Evolutionary conservation across 169 alveolate genomes (phyloP).

Genomic region (Eimeria acervulina): DNA sequence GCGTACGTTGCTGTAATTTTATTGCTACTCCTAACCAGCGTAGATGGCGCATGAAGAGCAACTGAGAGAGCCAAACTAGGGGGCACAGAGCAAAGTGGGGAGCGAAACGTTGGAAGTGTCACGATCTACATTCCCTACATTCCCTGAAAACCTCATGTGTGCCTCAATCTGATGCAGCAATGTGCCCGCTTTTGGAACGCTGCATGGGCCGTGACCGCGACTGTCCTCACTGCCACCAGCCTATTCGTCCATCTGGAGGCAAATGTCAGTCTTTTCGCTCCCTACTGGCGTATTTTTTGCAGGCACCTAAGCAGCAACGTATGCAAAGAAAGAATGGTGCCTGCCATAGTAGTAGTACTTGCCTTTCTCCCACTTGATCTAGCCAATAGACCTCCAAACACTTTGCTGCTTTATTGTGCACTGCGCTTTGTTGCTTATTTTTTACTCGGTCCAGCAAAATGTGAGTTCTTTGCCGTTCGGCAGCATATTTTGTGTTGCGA

Average conservation of each 20-base stretch:
- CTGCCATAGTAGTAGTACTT: not conserved
- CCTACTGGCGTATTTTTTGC: not conserved
- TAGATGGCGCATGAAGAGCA: not conserved
- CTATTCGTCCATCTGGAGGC: conserved; percentile 71
- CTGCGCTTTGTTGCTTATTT: not conserved
- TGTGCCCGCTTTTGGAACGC: conserved; percentile 68
- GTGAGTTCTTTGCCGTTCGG: not conserved
- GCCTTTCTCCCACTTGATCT: not conserved
- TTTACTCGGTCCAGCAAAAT: not conserved
- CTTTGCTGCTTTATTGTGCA: not conserved
- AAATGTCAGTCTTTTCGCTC: conserved; percentile 1
- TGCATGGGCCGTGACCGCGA: conserved; percentile 74
- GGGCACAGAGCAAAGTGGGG: not conserved
- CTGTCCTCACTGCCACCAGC: conserved; percentile 77
- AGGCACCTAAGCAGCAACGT: not conserved
- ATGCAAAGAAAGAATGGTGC: not conserved
- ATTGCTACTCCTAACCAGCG: not conserved
- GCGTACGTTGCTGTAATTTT: not conserved
- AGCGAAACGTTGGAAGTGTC: not conserved
- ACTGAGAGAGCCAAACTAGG: not conserved
- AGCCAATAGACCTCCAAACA: not conserved
- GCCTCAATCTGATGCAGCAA: conserved; percentile 56
- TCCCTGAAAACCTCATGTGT: not conserved
- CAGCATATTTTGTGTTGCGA: not conserved
- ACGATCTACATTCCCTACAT: not conserved